Evolutionary conservation across 768 basidiomycete species (phyloP).

Genomic region (Nidularia sp.): DNA sequence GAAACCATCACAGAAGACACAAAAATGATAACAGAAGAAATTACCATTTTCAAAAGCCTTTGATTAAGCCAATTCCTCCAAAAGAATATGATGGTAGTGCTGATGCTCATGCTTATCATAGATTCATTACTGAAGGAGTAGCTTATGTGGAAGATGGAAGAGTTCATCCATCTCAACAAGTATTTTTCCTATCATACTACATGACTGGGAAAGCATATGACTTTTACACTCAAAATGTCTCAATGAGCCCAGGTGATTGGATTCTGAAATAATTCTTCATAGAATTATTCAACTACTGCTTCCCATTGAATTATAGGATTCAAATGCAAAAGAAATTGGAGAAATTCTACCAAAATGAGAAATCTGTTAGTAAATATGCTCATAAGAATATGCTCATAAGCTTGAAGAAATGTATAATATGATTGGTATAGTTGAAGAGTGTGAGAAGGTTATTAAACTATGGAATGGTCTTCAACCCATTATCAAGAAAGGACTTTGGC

Average conservation of each 20-base stretch:
- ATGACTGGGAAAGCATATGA: no score
- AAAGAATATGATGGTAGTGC: slow-evolving; percentile 14
- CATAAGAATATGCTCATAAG: neutral
- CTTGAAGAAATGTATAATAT: neutral
- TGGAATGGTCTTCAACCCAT: no score
- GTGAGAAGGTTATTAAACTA: no score
- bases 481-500: no score
- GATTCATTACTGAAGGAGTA: slow-evolving; percentile 11
- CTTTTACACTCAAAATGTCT: slow-evolving; percentile 4
- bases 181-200: slow-evolving; percentile 1
- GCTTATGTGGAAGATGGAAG: slow-evolving; percentile 12
- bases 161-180: slow-evolving; percentile 3
- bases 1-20: neutral
- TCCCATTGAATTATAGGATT: no score
- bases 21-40: neutral
- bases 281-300: no score
- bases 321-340: no score
- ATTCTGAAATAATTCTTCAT: no score
- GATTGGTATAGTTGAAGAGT: no score
- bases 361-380: no score
- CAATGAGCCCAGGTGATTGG: neutral
- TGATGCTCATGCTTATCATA: slow-evolving; percentile 6
- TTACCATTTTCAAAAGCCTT: neutral
- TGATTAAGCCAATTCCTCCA: slow-evolving; percentile 10
- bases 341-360: no score